Evolutionary conservation across 805 yeast genomes (phyloP).

Genomic region (Alloascoidea hylecoeti): DNA sequence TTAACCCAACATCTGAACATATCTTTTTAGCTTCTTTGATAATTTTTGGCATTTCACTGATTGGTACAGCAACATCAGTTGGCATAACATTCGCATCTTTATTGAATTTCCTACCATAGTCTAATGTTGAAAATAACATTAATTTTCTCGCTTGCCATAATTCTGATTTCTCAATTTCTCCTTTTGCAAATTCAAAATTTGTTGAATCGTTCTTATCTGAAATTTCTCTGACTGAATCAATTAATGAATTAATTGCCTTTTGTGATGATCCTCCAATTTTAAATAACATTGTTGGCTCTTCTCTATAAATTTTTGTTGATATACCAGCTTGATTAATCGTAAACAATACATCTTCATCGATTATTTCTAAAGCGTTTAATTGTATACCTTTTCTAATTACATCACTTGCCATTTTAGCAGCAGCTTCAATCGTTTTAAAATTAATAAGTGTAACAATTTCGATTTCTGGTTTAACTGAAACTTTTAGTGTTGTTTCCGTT

Average conservation of each 20-base stretch:
- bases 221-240: constrained; percentile 31
- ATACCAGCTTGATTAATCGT: constrained; percentile 45
- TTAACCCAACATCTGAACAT: constrained; percentile 33
- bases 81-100: constrained; percentile 37
- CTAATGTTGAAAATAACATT: constrained; percentile 49
- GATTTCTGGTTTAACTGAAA: constrained; percentile 47
- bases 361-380: constrained; percentile 61
- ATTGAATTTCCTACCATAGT: constrained; percentile 39
- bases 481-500: constrained; percentile 61
- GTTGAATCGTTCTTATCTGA: constrained; percentile 39
- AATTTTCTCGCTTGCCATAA: constrained; percentile 71
- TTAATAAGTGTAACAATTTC: constrained; percentile 60
- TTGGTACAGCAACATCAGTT: constrained; percentile 77
- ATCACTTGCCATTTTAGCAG: constrained; percentile 54
- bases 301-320: constrained; percentile 36
- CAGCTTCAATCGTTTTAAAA: constrained; percentile 54
- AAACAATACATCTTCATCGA: constrained; percentile 61
- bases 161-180: constrained; percentile 45
- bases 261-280: constrained; percentile 41
- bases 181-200: constrained; percentile 47
- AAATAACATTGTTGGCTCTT: constrained; percentile 46
- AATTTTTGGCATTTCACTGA: constrained; percentile 49
- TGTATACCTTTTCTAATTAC: constrained; percentile 48
- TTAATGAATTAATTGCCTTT: constrained; percentile 25
- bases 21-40: constrained; percentile 49